Evolutionary conservation across 23 red algal genomes (phyloP).

Genomic region (Chondrus crispus): DNA sequence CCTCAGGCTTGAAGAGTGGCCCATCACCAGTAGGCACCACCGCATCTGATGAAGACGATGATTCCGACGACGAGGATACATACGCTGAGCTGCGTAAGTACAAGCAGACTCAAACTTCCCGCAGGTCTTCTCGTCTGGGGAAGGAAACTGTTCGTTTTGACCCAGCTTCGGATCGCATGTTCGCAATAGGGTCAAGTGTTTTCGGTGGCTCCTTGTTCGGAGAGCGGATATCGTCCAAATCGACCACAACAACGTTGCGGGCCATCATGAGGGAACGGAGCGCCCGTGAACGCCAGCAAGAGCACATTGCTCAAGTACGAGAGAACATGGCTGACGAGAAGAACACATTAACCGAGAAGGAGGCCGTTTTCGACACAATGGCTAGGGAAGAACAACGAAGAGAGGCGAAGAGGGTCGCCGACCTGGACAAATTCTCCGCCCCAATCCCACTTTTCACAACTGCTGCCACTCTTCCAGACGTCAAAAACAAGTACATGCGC

Average conservation of each 20-base stretch:
- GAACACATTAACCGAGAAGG: not conserved
- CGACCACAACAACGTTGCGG: not conserved
- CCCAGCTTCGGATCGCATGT: not conserved
- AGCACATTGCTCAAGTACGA: conserved; percentile 21
- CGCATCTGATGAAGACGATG: not conserved
- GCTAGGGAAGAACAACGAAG: conserved; percentile 13
- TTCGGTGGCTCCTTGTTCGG: not conserved
- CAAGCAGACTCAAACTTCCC: not conserved
- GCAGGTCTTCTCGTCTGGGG: not conserved
- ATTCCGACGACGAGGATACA: not conserved
- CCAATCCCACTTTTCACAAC: conserved; percentile 32
- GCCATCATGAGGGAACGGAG: not conserved
- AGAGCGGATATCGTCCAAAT: not conserved
- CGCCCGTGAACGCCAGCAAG: not conserved
- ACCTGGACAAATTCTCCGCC: conserved; percentile 15
- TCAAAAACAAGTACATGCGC: not conserved
- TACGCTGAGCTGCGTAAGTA: not conserved
- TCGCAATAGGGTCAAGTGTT: not conserved
- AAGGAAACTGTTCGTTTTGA: not conserved
- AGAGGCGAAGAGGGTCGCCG: not conserved
- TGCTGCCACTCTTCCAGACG: not conserved
- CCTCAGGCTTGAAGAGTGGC: no score
- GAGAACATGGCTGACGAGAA: not conserved
- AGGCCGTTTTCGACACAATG: conserved; percentile 8
- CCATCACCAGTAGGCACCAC: no score